A percentile compares a stretch with the other conserved stretches of the same genome.
These are phyloP conservation scores for Dryas integrifolia DNA, from an alignment of 331 rosid genomes.

Conservation along the genomic window DNA sequence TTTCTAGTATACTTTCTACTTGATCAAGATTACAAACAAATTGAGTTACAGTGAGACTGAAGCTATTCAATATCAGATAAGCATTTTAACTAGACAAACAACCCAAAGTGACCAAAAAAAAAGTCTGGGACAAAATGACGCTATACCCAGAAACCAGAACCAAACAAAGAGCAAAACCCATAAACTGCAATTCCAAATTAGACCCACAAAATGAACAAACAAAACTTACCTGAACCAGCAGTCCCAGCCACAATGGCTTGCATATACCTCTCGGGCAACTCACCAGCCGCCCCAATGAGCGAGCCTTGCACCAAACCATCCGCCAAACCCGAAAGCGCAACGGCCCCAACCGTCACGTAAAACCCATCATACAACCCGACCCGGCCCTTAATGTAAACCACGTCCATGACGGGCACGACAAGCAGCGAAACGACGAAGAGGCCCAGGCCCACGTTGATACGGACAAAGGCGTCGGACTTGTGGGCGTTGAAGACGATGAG, in stretches of 20 bases:
- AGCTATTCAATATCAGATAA: background rate
- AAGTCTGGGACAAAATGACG: background rate
- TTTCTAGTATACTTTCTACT: background rate
- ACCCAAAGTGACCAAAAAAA: background rate
- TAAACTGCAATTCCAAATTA: background rate
- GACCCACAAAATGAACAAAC: background rate
- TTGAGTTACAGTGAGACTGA: background rate
- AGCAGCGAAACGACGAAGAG: constrained; percentile 56
- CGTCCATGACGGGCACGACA: constrained; percentile 68
- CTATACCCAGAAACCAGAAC: background rate
- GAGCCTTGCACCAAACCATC: constrained; percentile 84
- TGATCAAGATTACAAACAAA: background rate
- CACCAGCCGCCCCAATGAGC: constrained; percentile 78
- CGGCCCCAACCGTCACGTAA: constrained; percentile 51
- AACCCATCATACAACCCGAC: constrained; percentile 75
- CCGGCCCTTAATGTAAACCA: constrained; percentile 55
- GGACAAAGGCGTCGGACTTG: constrained; percentile 45
- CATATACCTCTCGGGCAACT: constrained; percentile 78
- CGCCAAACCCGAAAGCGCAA: constrained; percentile 54
- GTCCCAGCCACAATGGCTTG: constrained; percentile 91
- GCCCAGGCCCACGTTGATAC: constrained; percentile 67
- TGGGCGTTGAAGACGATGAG: constrained; percentile 59
- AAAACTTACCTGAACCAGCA: constrained; percentile 67
- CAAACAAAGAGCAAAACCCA: background rate
- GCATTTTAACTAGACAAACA: background rate